phyloP scores from a whole-genome alignment of 2,329 filamentous ascomycete genomes.

The Ascosphaera apis region DNA sequence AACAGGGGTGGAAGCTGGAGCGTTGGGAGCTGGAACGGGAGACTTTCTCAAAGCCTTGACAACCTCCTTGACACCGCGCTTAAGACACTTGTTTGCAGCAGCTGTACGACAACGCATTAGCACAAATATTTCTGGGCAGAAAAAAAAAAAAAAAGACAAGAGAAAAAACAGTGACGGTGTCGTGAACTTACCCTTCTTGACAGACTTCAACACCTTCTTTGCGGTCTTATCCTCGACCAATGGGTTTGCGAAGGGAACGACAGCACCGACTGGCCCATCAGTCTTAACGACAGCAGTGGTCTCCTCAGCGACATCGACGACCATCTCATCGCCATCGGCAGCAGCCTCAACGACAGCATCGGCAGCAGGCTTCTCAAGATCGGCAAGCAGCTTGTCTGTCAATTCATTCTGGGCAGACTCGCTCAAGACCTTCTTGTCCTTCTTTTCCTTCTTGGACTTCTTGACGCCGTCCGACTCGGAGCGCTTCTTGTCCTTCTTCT shows the following conservation, averaged over 20 bases:
- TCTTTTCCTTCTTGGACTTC: slow-evolving; percentile 25
- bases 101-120: slow-evolving; percentile 28
- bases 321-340: slow-evolving; percentile 7
- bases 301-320: slow-evolving; percentile 11
- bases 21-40: slow-evolving; percentile 40
- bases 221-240: slow-evolving; percentile 27
- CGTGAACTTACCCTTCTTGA: slow-evolving; percentile 24
- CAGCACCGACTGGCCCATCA: slow-evolving; percentile 18
- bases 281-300: slow-evolving; percentile 1
- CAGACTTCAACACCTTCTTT: slow-evolving; percentile 28
- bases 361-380: slow-evolving; percentile 9
- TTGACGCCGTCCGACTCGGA: slow-evolving; percentile 24
- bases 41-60: slow-evolving; percentile 97
- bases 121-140: not conserved
- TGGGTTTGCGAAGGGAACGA: slow-evolving; percentile 27
- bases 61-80: slow-evolving; percentile 96
- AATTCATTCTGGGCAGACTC: slow-evolving; percentile 20
- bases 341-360: slow-evolving; percentile 9
- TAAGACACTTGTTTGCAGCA: slow-evolving; percentile 83
- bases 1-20: slow-evolving; percentile 38
- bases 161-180: not conserved
- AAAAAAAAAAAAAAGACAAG: slow-evolving; percentile 1
- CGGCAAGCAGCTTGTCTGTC: slow-evolving; percentile 14
- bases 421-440: slow-evolving; percentile 16
- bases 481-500: slow-evolving; percentile 21